Evolutionary conservation across 2,329 filamentous ascomycete species (phyloP), one percentile per base, ranked within the genome.

Genomic region (Metarhizium sp.): DNA sequence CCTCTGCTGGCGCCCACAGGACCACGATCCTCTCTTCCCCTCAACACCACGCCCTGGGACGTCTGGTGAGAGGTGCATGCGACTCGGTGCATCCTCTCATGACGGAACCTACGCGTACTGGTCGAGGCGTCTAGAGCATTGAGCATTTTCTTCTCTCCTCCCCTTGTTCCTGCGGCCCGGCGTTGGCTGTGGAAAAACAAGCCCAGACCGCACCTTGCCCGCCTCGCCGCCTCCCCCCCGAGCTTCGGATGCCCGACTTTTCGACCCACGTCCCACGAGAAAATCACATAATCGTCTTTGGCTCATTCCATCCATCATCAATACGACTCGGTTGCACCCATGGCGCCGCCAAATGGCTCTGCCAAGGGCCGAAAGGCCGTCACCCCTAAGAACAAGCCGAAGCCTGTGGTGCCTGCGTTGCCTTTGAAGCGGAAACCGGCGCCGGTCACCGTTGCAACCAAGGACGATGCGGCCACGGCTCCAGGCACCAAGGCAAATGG

Each of bases 361-460:
- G 61, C 60, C 58, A 69, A 66, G 62, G 55, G 63, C 60, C 69
- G 69, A 60, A 66, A 65, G 60, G 59, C 61, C 56, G 63, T 59
- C 54, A 54, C 59, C 50, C 60, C 60, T 61, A 68, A 65, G 63
- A 64, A 67, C 53, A 62, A 60, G 56, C 58, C 64, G 56, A 71
- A 69, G 59, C 64, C 68, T 50, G 64, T 73, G 45, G 62, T 69
- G 55, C 71, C 72, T 57, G 72, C 66, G 55, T 67, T 74, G 49
- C 72, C 72, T 51, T 60, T 74, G 52, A 74, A 71, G 60, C 70
- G 71, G 55, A 66, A 72, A 60, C 66, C 67, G 55, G 67, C 69
- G 42, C 25, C 45, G 3, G 45, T 16, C 25, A 30, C 45, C 13
- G 62, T 67, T 11, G 61, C 67, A 25, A 64, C 68, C 16, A 51